Percentiles rank a stretch among this genome's conserved stretches.
Evolutionary conservation across 139 green algal species (phyloP).

Genomic region (Asterochloris sp.): DNA sequence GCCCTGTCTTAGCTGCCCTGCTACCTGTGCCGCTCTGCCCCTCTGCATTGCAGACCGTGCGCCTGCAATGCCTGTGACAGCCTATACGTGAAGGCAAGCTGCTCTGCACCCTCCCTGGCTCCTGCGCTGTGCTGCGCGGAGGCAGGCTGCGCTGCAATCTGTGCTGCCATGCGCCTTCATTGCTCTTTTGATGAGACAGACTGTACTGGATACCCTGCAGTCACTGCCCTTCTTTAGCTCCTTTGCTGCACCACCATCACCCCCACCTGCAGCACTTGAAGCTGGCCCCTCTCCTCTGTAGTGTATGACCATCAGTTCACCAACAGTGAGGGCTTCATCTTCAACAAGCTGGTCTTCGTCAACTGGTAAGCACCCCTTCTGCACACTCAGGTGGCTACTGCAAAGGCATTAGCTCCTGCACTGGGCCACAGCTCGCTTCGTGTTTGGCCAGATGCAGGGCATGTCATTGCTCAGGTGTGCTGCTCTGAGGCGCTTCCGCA

Average conservation of each 20-base stretch:
- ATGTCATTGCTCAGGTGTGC: neutral
- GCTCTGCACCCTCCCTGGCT: too few species aligned
- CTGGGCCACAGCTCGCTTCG: too few species aligned
- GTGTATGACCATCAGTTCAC: constrained; percentile 81
- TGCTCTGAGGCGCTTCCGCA: neutral
- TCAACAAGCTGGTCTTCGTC: constrained; percentile 85
- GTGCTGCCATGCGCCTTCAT: neutral
- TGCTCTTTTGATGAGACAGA: neutral
- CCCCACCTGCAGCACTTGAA: neutral
- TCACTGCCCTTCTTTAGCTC: too few species aligned
- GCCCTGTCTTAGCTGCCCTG: too few species aligned
- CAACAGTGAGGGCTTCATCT: constrained; percentile 59
- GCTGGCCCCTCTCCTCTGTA: constrained; percentile 21
- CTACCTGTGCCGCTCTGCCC: too few species aligned
- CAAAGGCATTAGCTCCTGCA: too few species aligned
- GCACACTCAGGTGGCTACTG: too few species aligned
- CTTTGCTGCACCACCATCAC: too few species aligned
- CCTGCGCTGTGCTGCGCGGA: neutral
- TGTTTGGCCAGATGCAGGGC: too few species aligned
- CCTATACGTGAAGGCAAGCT: too few species aligned
- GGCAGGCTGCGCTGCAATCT: neutral
- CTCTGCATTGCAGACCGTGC: too few species aligned
- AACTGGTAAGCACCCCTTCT: constrained; percentile 57
- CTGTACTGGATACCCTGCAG: neutral
- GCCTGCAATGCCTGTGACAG: too few species aligned